Evolutionary conservation across 805 yeast genomes (phyloP), one percentile per base, ranked within the genome.

Genomic region (Candida vaughaniae): DNA sequence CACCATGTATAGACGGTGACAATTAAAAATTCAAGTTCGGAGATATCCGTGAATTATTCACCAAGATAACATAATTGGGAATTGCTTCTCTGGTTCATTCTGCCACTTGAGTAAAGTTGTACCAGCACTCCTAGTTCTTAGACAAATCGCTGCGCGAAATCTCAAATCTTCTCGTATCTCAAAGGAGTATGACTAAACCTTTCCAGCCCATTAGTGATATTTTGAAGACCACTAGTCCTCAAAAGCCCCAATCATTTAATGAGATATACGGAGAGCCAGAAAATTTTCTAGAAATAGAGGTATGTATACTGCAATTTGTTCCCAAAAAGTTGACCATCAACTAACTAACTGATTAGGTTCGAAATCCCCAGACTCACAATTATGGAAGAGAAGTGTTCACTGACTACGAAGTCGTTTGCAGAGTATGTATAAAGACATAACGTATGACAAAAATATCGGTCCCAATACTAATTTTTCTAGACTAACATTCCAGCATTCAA

Each of bases 201-300:
- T 68, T 68, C 49, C 69, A 64, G 46, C 67, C 74, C 33, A 66
- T 68, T 15, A 65, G 71, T 47, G 73, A 67, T 29, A 55, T 66
- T 15, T 60, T 66, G 36, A 53, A 54, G 38, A 58, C 61, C 23
- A 27, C 39, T 6, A 42, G 28, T 46, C 62, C 23, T 40, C 58
- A 25, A 39, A 62, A 60, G 33, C 59, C 51, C 42, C 91, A 84
- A 58, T 73, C 87, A 3, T 82, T 81, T 57, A 85, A 78, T 45
- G 95, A 88, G 51, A 73, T 85, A 29, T 93, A 93, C 55, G 96
- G 95, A 0, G 95, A 85, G 51, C 98, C 97, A 0, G 98, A 93
- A 60, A 87, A 88, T 62, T 87, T 89, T 53, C 72, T 91, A 27
- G 99, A 91, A 62, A 80, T 93, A 23, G 97, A 90, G 59, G 95